These are phyloP conservation scores for Zygosaccharomyces pseudorouxii DNA, from an alignment of 805 yeast genomes.

Conservation along the genomic window DNA sequence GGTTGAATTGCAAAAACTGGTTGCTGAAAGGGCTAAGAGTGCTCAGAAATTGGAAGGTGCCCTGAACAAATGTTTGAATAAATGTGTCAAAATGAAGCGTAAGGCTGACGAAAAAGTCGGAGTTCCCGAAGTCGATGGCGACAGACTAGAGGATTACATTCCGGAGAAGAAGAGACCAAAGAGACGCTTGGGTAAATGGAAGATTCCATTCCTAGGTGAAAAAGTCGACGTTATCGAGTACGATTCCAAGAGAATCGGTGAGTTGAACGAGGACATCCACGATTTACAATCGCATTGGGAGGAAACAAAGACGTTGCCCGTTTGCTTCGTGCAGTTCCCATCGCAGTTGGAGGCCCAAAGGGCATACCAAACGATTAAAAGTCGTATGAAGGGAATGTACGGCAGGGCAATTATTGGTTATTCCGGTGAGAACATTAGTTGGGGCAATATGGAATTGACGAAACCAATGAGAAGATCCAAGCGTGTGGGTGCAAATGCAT, in stretches of 20 bases:
- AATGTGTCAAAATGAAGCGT: slow-evolving; percentile 52
- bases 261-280: slow-evolving; percentile 60
- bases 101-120: slow-evolving; percentile 57
- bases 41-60: slow-evolving; percentile 59
- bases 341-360: slow-evolving; percentile 83
- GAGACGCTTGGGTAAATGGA: slow-evolving; percentile 55
- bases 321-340: slow-evolving; percentile 78
- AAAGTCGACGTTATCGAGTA: slow-evolving; percentile 83
- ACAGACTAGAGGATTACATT: slow-evolving; percentile 59
- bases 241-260: slow-evolving; percentile 60
- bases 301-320: slow-evolving; percentile 49
- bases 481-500: slow-evolving; percentile 53
- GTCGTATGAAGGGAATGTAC: slow-evolving; percentile 42
- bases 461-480: slow-evolving; percentile 54
- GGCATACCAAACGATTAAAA: slow-evolving; percentile 79
- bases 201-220: slow-evolving; percentile 49
- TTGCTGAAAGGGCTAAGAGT: slow-evolving; percentile 60
- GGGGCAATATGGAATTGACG: slow-evolving; percentile 68
- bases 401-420: slow-evolving; percentile 53
- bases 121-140: slow-evolving; percentile 40
- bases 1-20: slow-evolving; percentile 49
- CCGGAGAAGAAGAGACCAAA: slow-evolving; percentile 76
- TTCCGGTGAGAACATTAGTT: slow-evolving; percentile 77
- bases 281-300: slow-evolving; percentile 52
- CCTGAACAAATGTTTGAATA: slow-evolving; percentile 54